These are phyloP conservation scores for Neoboletus subvelutipes DNA, from an alignment of 768 basidiomycete species.

Conservation along the genomic window DNA sequence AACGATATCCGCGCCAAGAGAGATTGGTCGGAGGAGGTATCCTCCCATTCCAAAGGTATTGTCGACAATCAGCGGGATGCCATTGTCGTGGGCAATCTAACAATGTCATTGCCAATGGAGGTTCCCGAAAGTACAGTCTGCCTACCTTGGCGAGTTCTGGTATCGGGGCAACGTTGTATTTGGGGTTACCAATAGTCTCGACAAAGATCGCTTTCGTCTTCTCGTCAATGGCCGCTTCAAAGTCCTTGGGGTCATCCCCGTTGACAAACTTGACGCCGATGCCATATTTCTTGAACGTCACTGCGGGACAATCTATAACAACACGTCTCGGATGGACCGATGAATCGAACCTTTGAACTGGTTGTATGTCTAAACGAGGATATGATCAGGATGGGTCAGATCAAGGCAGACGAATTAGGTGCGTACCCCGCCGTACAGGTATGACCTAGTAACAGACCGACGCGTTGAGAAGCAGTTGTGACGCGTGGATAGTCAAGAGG, in stretches of 20 bases:
- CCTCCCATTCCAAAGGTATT: constrained; percentile 66
- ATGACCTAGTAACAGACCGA: constrained; percentile 35
- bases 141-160: constrained; percentile 53
- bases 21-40: constrained; percentile 53
- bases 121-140: no score
- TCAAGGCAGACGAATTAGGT: background rate
- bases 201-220: constrained; percentile 60
- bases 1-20: constrained; percentile 58
- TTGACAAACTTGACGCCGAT: constrained; percentile 56
- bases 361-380: constrained; percentile 49
- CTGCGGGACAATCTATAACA: constrained; percentile 25
- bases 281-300: constrained; percentile 54
- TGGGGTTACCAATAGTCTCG: constrained; percentile 64
- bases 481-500: background rate
- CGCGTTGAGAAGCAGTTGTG: background rate
- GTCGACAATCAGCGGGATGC: constrained; percentile 64
- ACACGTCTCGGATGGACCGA: background rate
- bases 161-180: constrained; percentile 55
- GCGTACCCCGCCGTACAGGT: constrained; percentile 60
- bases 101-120: background rate
- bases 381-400: background rate
- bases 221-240: constrained; percentile 54
- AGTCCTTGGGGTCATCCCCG: constrained; percentile 44
- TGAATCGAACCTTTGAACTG: constrained; percentile 53
- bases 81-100: constrained; percentile 58